Evolutionary conservation across 2,329 filamentous ascomycete genomes (phyloP).

Genomic region (Colletotrichum lupini): DNA sequence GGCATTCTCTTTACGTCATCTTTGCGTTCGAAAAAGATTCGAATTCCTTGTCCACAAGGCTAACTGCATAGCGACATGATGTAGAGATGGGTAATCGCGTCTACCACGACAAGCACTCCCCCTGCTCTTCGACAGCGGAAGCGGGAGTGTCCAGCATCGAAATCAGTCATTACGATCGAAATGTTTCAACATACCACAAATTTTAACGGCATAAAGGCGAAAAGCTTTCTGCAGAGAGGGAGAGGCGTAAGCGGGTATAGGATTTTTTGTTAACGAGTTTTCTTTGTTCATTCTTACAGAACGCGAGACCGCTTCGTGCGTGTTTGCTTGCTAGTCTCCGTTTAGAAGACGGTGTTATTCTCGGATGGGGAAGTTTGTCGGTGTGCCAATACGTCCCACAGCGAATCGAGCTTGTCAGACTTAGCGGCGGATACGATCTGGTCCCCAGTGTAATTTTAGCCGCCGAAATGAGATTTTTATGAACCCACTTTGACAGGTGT

Average conservation of each 20-base stretch:
- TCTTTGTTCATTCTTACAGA: constrained; percentile 17
- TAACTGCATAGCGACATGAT: constrained; percentile 34
- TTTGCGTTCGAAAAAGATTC: background rate
- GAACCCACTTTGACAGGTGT: background rate
- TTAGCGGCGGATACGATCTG: constrained; percentile 25
- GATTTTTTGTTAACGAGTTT: constrained; percentile 22
- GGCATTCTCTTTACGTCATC: constrained; percentile 12
- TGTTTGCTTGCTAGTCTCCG: background rate
- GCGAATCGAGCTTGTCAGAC: constrained; percentile 20
- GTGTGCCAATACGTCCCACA: constrained; percentile 3
- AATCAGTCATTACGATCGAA: constrained; percentile 6
- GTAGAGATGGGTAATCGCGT: constrained; percentile 27
- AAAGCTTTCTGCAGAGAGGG: background rate
- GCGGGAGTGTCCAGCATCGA: background rate
- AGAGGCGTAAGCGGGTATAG: background rate
- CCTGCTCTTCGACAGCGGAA: background rate
- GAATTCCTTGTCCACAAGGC: constrained; percentile 3
- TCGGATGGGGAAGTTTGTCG: background rate
- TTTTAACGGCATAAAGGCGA: constrained; percentile 25
- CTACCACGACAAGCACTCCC: constrained; percentile 1
- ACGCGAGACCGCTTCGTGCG: background rate
- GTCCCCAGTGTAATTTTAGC: constrained; percentile 30
- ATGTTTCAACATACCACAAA: constrained; percentile 2
- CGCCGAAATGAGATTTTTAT: constrained; percentile 9
- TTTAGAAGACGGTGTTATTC: constrained; percentile 3